phyloP scores from a whole-genome alignment of 257 asterid genomes.

The Solanum pennellii region DNA sequence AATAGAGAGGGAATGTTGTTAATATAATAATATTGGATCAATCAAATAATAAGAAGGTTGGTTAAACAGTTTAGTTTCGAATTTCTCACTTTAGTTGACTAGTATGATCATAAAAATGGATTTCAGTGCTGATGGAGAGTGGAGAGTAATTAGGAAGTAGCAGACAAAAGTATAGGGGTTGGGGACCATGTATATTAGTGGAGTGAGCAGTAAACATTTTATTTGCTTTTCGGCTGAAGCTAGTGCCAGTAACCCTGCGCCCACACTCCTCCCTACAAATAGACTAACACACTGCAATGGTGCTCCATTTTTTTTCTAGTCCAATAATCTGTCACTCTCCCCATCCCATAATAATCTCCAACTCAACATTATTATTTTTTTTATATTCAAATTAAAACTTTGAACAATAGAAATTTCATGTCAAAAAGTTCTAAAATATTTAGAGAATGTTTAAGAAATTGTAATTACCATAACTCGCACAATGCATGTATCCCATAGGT shows the following conservation, averaged over 20 bases:
- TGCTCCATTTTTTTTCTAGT: neutral
- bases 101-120: neutral
- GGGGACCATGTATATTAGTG: neutral
- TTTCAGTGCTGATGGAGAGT: neutral
- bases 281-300: neutral
- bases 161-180: neutral
- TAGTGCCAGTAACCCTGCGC: neutral
- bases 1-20: conserved; percentile 20
- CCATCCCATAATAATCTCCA: neutral
- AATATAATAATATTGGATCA: neutral
- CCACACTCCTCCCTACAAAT: neutral
- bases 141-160: neutral
- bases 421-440: neutral
- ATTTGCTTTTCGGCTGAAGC: neutral
- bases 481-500: neutral
- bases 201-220: neutral
- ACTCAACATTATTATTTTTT: neutral
- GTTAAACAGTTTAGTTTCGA: neutral
- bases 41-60: neutral
- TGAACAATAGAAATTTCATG: neutral
- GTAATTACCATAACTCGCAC: neutral
- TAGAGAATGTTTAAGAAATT: neutral
- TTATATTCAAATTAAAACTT: neutral
- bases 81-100: neutral
- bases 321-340: neutral